Base-by-base conservation (phyloP, 2,329 filamentous ascomycete genomes). In the Aspergillus alliaceus region DNA sequence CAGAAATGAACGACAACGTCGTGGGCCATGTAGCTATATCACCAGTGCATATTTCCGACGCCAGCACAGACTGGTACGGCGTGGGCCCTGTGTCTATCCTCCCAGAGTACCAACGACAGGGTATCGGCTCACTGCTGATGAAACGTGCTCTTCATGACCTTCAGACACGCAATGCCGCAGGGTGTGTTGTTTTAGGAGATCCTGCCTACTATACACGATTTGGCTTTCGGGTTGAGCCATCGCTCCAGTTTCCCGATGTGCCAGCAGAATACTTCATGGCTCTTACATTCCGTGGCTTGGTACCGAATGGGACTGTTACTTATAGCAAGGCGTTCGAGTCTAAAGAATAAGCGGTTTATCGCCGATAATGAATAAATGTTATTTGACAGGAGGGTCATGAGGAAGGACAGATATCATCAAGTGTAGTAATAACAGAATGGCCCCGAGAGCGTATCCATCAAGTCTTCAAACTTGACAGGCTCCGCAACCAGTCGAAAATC, bases 381-480 rank as follows among this genome's bases (percentile, higher is more conserved):
- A n/a, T n/a, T n/a, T n/a, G n/a, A n/a, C n/a, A n/a, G n/a, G n/a
- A n/a, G n/a, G n/a, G n/a, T n/a, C n/a, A n/a, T n/a, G n/a, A n/a
- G n/a, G 27, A 29, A 29, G 27, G 27, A 29, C 27, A 29, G 14
- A 35, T 15, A 35, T n/a, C 27, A 44, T 48, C 32, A 57, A 34
- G 5, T 25, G 51, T 59, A 59, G 11, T 42, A 35, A 29, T 59
- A 59, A 25, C 57, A 59, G 20, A 53, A 51, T 9, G 20, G 39
- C 3, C 50, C 40, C 1, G 15, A 25, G 2, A 25, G 42, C 15
- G 50, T 51, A 22, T 34, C 48, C 57, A 56, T 56, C 32, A 59
- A 12, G 14, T 55, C 40, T 4, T n/a, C 31, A 44, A 58, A 48
- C 4, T 9, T n/a, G 7, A 22, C 27, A 2, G 47, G 51, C 12